Evolutionary conservation across 768 basidiomycete genomes (phyloP).

Genomic region (Boletus reticuloceps): DNA sequence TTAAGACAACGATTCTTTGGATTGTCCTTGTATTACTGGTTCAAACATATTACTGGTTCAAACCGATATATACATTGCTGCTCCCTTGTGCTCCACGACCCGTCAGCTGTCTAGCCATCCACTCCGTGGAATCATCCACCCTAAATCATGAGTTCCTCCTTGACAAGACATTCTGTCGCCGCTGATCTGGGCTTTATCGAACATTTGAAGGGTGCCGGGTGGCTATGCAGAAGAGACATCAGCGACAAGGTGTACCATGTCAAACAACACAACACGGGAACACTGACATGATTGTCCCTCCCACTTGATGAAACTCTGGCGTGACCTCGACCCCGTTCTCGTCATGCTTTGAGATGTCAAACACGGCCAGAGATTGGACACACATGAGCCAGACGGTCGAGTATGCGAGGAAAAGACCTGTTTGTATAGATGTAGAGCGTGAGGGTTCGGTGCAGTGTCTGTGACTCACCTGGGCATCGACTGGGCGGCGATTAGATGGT

Average conservation of each 20-base stretch:
- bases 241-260: background rate
- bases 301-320: conserved; percentile 39
- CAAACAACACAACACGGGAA: background rate
- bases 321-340: conserved; percentile 41
- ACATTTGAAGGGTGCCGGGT: conserved; percentile 15
- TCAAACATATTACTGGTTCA: too few species aligned
- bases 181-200: conserved; percentile 8
- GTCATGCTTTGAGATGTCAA: conserved; percentile 40
- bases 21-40: too few species aligned
- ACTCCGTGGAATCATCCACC: too few species aligned
- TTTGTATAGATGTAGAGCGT: background rate
- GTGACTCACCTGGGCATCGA: conserved; percentile 11
- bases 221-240: background rate
- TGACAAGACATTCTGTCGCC: background rate
- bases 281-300: conserved; percentile 10
- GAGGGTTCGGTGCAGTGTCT: background rate
- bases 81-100: too few species aligned
- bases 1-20: too few species aligned
- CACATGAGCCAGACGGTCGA: conserved; percentile 23
- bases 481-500: background rate
- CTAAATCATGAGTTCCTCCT: background rate
- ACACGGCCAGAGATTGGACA: conserved; percentile 40
- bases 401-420: conserved; percentile 28
- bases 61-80: too few species aligned
- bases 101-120: too few species aligned